Evolutionary conservation across 2,329 filamentous ascomycete species (phyloP), one percentile per base, ranked within the genome.

Genomic region (Didymellaceae sp.): DNA sequence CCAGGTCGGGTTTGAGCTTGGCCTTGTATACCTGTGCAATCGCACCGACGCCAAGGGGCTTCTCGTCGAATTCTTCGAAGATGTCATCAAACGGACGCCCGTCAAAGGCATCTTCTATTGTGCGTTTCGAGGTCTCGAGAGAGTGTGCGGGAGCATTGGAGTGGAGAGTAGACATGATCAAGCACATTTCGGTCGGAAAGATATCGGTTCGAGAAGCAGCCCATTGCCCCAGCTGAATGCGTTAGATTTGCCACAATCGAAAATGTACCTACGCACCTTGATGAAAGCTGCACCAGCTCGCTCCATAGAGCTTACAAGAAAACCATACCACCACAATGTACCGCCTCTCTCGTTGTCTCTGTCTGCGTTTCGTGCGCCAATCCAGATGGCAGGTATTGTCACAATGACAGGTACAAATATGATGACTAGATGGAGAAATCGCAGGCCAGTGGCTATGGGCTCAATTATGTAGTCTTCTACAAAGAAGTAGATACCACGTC

Each of bases 21-120:
- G 94, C 94, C 70, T 91, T 95, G 81, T 99, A 99, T 2, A 97
- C 94, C 72, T 99, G 94, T 0, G 94, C 94, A 63, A 99, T 97
- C 22, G 94, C 94, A 9, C 94, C 94, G 1, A 97, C 93, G 1
- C 94, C 94, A 0, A 99, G 78, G 0, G 94, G 94, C 59, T 80
- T 85, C 74, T 95, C 90, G 21, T 97, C 82, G 61, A 99, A 99
- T 70, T 97, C 94, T 22, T 96, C 90, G 63, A 99, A 99, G 52
- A 99, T 97, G 5, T 96, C 90, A 10, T 93, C 86, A 58, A 99
- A 97, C 0, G 75, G 65, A 46, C 89, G 82, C 1, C 89, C 90
- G 50, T 86, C 85, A 67, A 99, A 99, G 0, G 94, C 92, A 26
- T 85, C 83, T 60, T 86, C 82, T 20, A 99, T 87, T 2, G 86